Evolutionary conservation across 2,329 filamentous ascomycete species (phyloP).

Genomic region (Dryadomyces quercivorus): DNA sequence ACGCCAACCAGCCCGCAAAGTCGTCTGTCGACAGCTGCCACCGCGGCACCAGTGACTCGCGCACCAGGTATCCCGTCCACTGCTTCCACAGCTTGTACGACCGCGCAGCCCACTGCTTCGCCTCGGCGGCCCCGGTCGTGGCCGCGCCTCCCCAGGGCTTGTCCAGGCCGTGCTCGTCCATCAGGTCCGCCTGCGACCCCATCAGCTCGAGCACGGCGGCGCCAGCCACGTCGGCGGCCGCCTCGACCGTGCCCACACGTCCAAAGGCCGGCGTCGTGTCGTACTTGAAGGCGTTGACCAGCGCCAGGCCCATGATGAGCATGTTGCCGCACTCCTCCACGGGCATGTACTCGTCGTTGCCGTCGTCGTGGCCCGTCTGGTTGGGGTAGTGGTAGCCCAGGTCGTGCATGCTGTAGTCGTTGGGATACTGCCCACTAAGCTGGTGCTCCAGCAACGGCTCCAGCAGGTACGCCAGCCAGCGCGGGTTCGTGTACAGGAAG

Average conservation of each 20-base stretch:
- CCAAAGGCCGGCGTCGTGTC: conserved; percentile 39
- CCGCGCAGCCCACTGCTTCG: conserved; percentile 26
- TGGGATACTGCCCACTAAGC: conserved; percentile 69
- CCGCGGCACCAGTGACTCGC: conserved; percentile 55
- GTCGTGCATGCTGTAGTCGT: conserved; percentile 67
- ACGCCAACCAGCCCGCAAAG: conserved; percentile 62
- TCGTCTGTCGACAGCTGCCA: conserved; percentile 69
- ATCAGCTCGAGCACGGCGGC: conserved; percentile 6
- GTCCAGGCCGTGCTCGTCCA: conserved; percentile 16
- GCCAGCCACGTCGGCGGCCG: conserved; percentile 10
- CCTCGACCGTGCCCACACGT: not conserved
- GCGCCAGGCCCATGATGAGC: conserved; percentile 51
- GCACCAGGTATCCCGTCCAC: conserved; percentile 62
- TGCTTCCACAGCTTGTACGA: conserved; percentile 63
- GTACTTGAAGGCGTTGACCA: conserved; percentile 62
- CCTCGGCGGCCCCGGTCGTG: conserved; percentile 29
- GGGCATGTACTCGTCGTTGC: conserved; percentile 59
- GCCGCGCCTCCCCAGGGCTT: conserved; percentile 38
- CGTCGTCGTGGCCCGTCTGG: conserved; percentile 55
- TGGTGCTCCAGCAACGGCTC: conserved; percentile 72
- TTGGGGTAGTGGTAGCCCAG: conserved; percentile 61
- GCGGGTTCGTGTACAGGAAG: conserved; percentile 71
- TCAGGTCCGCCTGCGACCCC: conserved; percentile 5
- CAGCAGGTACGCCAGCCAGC: conserved; percentile 64
- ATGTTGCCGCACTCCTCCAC: conserved; percentile 65